phyloP scores from a whole-genome alignment of 371 early-diverging fungal genomes.

The Mycotypha africana region DNA sequence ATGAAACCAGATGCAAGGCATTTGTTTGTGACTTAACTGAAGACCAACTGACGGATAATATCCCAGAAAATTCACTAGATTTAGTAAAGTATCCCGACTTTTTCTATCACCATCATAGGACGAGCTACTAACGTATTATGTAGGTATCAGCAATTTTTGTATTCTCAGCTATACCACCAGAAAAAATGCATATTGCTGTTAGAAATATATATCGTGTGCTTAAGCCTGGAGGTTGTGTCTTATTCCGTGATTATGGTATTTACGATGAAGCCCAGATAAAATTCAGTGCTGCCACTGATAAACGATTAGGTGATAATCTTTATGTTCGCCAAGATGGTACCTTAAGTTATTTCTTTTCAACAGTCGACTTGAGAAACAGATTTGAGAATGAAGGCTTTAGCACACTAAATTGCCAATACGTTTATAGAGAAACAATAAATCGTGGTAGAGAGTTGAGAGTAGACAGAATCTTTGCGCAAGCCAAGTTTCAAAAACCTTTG shows the following conservation, averaged over 20 bases:
- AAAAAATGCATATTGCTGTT: constrained; percentile 65
- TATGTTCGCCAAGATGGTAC: constrained; percentile 91
- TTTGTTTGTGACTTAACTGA: constrained; percentile 82
- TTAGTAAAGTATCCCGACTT: constrained; percentile 42
- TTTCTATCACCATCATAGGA: too few relatives aligned
- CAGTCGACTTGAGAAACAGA: constrained; percentile 46
- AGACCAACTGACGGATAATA: constrained; percentile 55
- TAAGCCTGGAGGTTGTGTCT: constrained; percentile 70
- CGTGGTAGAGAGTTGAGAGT: constrained; percentile 68
- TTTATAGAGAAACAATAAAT: constrained; percentile 79
- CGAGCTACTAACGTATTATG: too few relatives aligned
- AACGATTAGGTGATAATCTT: constrained; percentile 73
- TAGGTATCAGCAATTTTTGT: constrained; percentile 78
- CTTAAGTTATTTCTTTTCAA: constrained; percentile 64
- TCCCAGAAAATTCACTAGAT: constrained; percentile 66
- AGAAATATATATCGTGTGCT: constrained; percentile 61
- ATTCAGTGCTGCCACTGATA: constrained; percentile 65
- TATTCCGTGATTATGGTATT: constrained; percentile 87
- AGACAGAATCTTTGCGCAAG: constrained; percentile 87
- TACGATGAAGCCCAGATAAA: constrained; percentile 89
- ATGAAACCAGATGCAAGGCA: constrained; percentile 62
- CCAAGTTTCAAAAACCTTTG: constrained; percentile 56
- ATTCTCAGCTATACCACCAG: constrained; percentile 82
- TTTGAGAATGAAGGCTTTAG: constrained; percentile 67
- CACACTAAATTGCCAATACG: constrained; percentile 65